phyloP scores from a whole-genome alignment of 1,139 yeast genomes.

The Protomyces inundatus region DNA sequence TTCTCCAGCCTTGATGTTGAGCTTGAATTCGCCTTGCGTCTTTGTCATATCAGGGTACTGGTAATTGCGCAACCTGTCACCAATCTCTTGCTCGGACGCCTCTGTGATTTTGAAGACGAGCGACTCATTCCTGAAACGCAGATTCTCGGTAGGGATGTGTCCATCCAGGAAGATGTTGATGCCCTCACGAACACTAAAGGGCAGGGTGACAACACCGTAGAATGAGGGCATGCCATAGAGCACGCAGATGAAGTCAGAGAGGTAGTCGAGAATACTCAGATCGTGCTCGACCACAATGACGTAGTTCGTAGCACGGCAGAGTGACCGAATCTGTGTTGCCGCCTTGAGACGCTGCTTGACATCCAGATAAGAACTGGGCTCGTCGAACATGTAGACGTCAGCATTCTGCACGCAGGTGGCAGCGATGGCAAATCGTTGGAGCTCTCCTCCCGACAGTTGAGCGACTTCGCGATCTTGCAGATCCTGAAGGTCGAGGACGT shows the following conservation, averaged over 20 bases:
- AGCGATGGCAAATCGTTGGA: slow-evolving; percentile 96
- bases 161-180: slow-evolving; percentile 97
- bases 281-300: slow-evolving; percentile 98
- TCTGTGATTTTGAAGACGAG: slow-evolving; percentile 92
- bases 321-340: slow-evolving; percentile 84
- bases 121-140: slow-evolving; percentile 93
- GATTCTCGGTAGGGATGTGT: slow-evolving; percentile 91
- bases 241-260: slow-evolving; percentile 93
- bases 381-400: slow-evolving; percentile 95
- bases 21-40: slow-evolving; percentile 93
- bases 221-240: slow-evolving; percentile 96
- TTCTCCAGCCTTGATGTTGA: slow-evolving; percentile 75
- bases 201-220: slow-evolving; percentile 95
- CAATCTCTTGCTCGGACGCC: slow-evolving; percentile 69
- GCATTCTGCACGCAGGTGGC: slow-evolving; percentile 94
- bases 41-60: slow-evolving; percentile 74
- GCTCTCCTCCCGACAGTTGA: slow-evolving; percentile 94
- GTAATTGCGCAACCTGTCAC: slow-evolving; percentile 75
- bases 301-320: slow-evolving; percentile 62
- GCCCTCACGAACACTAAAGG: slow-evolving; percentile 96
- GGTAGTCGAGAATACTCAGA: slow-evolving; percentile 90
- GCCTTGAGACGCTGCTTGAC: slow-evolving; percentile 98
- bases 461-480: slow-evolving; percentile 79
- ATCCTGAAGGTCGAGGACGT: slow-evolving; percentile 63
- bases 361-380: slow-evolving; percentile 96